Conservation (phyloP, 2,329 filamentous ascomycete genomes). For the Trichoderma arundinaceum region DNA sequence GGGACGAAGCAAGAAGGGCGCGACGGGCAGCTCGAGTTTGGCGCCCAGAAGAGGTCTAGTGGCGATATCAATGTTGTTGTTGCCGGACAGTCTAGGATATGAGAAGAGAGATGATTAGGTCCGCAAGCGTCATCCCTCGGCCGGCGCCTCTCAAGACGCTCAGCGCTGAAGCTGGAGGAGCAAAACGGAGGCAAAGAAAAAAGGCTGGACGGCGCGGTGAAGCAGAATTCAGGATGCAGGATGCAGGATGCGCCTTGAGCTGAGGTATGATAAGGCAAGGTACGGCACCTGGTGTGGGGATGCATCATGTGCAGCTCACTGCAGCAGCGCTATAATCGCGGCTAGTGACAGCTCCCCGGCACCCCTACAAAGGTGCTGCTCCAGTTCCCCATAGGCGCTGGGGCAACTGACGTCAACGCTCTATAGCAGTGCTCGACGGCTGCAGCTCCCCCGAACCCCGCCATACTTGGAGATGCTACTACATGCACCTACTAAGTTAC, state of each 20-base stretch:
- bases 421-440: no score
- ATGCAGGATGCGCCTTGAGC: constrained; percentile 7
- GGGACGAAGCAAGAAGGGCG: not conserved
- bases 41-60: not conserved
- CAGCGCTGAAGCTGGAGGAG: not conserved
- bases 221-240: constrained; percentile 17
- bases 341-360: constrained; percentile 10
- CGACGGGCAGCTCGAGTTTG: not conserved
- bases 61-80: not conserved
- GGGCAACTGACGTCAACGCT: constrained; percentile 1
- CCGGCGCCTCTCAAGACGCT: constrained; percentile 22
- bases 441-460: no score
- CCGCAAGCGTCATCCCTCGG: constrained; percentile 16
- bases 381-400: not conserved
- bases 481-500: no score
- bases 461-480: no score
- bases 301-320: constrained; percentile 21
- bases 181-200: not conserved
- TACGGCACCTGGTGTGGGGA: not conserved
- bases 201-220: not conserved
- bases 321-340: constrained; percentile 4
- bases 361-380: constrained; percentile 13
- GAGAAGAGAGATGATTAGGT: not conserved
- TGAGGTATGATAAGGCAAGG: constrained; percentile 9
- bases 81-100: not conserved